Evolutionary conservation across 2,329 filamentous ascomycete genomes (phyloP), one percentile per base, ranked within the genome.

Genomic region (Periglandula ipomoeae): DNA sequence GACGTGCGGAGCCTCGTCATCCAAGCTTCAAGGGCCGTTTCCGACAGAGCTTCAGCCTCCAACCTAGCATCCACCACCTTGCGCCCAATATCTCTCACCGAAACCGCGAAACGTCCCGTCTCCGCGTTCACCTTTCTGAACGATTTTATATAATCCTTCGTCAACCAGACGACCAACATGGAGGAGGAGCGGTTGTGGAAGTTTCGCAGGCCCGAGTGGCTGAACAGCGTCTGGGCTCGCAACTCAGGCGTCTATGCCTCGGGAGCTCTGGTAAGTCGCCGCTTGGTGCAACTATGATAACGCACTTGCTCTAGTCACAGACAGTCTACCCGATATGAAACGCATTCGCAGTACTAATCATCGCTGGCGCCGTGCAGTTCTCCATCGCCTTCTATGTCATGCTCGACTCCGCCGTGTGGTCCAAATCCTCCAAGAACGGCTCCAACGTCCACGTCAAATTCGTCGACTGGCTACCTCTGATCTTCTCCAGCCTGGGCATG

Each of bases 341-440:
- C n/a, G n/a, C n/a, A n/a, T n/a, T n/a, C n/a, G n/a, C n/a, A n/a
- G n/a, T n/a, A n/a, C n/a, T n/a, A n/a, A n/a, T n/a, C n/a, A n/a
- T n/a, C n/a, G n/a, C n/a, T n/a, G 34, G 9, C n/a, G 0, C 17
- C 23, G 30, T 6, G 19, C 57, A 83, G 81, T 84, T 82, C 72
- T 82, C 81, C 43, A 69, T 84, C 61, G 80, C 80, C 53, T 85
- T 85, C 67, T 84, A 83, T 71, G 70, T 79, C 61, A 76, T 85
- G 67, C 78, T 85, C 65, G 81, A 85, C 65, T 74, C 78, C 5
- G 79, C 81, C 53, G 79, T 84, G 44, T 85, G 79, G 79, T 84
- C 81, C 57, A 78, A 81, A 59, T 79, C 76, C 11, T 48, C 70
- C 52, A 70, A 68, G 55, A 85, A 85, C 69, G 75, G 71, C 51